Base-by-base conservation (phyloP, 1,284 basidiomycete genomes). In the Testicularia cyperi region DNA sequence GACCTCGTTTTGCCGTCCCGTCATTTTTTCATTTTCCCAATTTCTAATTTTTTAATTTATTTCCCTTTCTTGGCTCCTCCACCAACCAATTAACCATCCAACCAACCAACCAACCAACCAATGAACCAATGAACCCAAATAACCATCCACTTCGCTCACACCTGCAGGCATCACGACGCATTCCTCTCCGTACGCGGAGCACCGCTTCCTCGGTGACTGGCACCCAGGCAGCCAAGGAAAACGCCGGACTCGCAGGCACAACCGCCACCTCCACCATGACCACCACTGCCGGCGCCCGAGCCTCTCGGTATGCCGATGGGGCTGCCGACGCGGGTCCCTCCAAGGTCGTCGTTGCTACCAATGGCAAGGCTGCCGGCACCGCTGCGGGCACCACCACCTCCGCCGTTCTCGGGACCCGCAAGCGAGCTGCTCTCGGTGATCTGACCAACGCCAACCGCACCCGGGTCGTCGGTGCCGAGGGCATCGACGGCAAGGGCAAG, bases 391-490 rank as follows among this genome's bases (percentile, higher is more conserved):
- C 48, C 24, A 55, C 51, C 26, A 36, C 53, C 13, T 42, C 56
- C 9, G 60, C 45, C 24, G 61, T 70, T 41, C 65, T 69, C 39
- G 67, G 66, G 38, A 71, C 66, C 33, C 68, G 72, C 33, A 74
- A 74, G 52, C 57, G 72, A n/a, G 57, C 72, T 10, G 72, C 72
- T 15, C 63, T 74, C 21, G 72, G 72, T 23, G 72, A 74, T 47
- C 47, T 74, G 30, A 74, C 72, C 31, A 74, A 74, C 42, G 72
- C 72, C 38, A 60, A 54, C 25, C 62, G 70, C 19, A 44, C 54
- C 21, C 53, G 65, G 12, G 23, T 40, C 42, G 41, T 18, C 48
- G 51, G 44, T 38, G 36, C 48, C 21, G 34, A 35, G 8, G 47
- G 36, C 27, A 47, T 46, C 39, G 49, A 44, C 33, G 56, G 52